A percentile compares a stretch with the other conserved stretches of the same genome.
Conservation (phyloP, 257 asterid genomes). For the Salvia miltiorrhiza region DNA sequence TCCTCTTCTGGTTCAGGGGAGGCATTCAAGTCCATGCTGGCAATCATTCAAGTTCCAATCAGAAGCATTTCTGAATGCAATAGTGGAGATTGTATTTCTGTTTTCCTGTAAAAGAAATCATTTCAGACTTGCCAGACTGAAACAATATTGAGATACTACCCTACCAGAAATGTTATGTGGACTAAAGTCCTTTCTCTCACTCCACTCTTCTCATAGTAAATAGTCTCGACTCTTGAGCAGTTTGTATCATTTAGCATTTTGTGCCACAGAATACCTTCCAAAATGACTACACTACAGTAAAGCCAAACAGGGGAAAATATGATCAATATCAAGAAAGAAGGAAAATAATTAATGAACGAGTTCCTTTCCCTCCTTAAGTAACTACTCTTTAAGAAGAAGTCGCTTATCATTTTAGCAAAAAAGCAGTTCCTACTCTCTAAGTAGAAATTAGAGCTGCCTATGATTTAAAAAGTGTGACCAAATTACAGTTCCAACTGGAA, state of each 20-base stretch:
- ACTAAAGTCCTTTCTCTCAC: background rate
- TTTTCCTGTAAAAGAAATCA: conserved; percentile 14
- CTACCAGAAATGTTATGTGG: background rate
- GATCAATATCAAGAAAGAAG: background rate
- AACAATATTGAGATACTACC: background rate
- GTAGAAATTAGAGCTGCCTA: background rate
- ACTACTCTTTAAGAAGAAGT: conserved; percentile 1
- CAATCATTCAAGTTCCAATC: conserved; percentile 46
- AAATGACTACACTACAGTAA: background rate
- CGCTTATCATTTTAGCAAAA: background rate
- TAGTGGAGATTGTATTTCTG: background rate
- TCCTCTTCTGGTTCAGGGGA: conserved; percentile 94
- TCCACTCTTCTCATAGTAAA: background rate
- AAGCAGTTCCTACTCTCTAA: background rate
- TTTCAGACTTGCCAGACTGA: background rate
- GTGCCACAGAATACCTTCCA: background rate
- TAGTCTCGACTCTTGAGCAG: background rate
- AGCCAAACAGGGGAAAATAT: background rate
- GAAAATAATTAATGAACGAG: background rate
- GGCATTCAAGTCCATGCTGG: conserved; percentile 94
- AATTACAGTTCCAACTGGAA: background rate
- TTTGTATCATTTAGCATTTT: background rate
- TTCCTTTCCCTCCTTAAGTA: background rate
- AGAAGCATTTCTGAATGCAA: conserved; percentile 43
- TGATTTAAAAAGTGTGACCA: background rate